Percentiles rank a stretch among this genome's conserved stretches.
These are phyloP conservation scores for Hirsutella minnesotensis DNA, from an alignment of 2,329 filamentous ascomycete genomes.

Conservation along the genomic window DNA sequence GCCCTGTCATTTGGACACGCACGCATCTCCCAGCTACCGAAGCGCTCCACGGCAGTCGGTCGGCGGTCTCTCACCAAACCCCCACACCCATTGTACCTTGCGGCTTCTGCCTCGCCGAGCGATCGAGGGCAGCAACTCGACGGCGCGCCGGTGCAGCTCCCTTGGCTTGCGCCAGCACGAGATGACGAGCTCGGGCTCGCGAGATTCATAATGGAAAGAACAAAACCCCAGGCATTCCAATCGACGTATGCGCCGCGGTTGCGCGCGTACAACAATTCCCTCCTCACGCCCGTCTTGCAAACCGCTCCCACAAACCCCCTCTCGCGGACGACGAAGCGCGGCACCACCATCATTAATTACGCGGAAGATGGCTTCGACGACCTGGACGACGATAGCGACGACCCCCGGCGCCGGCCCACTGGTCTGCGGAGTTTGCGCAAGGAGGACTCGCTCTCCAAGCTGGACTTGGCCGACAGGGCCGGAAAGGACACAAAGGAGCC, in stretches of 20 bases:
- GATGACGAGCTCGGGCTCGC: slow-evolving; percentile 13
- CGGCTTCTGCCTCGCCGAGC: no score
- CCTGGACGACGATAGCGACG: slow-evolving; percentile 59
- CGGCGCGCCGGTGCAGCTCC: neutral
- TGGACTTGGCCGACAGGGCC: slow-evolving; percentile 60
- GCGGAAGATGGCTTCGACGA: slow-evolving; percentile 93
- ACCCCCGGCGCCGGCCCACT: slow-evolving; percentile 65
- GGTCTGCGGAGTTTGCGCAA: slow-evolving; percentile 73
- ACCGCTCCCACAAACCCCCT: slow-evolving; percentile 52
- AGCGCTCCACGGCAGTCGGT: no score
- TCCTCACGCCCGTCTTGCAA: slow-evolving; percentile 74
- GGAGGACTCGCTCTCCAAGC: slow-evolving; percentile 54
- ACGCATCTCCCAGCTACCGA: neutral
- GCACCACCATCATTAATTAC: slow-evolving; percentile 94
- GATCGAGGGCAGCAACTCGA: no score
- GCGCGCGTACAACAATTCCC: slow-evolving; percentile 81
- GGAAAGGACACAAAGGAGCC: slow-evolving; percentile 72
- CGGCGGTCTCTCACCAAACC: no score
- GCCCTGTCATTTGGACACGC: neutral
- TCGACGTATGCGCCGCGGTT: slow-evolving; percentile 86
- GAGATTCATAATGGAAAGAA: slow-evolving; percentile 30
- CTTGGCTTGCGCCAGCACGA: slow-evolving; percentile 14
- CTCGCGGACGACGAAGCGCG: slow-evolving; percentile 87
- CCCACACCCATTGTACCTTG: no score
- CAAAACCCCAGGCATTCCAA: slow-evolving; percentile 70